Conservation (phyloP, 768 basidiomycete genomes). For the Tephrocybe sp. region DNA sequence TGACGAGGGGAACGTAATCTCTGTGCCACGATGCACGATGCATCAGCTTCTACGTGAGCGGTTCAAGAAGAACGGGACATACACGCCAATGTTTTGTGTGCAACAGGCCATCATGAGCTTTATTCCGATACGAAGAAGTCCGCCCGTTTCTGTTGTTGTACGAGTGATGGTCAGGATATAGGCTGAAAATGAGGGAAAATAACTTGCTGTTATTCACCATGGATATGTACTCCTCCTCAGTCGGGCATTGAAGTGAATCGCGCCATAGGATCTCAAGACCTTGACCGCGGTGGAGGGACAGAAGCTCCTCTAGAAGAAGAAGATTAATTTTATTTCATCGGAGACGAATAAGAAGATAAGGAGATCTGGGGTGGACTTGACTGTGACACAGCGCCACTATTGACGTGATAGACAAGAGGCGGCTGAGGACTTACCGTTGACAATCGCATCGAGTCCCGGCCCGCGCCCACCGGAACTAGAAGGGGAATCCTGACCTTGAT, state of each 20-base stretch:
- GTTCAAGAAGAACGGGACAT: constrained; percentile 19
- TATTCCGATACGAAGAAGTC: constrained; percentile 87
- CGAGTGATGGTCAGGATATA: not conserved
- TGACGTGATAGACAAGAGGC: not conserved
- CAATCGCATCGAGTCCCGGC: constrained; percentile 62
- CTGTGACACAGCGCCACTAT: too few species aligned
- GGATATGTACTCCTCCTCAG: constrained; percentile 89
- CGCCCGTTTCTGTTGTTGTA: constrained; percentile 84
- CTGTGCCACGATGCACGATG: constrained; percentile 35
- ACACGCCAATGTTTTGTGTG: constrained; percentile 62
- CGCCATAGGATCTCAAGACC: constrained; percentile 95
- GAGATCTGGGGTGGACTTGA: too few species aligned
- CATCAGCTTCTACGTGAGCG: not conserved
- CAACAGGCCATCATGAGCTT: constrained; percentile 96
- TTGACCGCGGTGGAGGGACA: constrained; percentile 93
- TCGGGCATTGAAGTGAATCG: constrained; percentile 87
- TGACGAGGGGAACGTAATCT: constrained; percentile 90
- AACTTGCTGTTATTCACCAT: constrained; percentile 95
- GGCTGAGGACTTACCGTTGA: constrained; percentile 56
- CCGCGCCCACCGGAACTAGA: constrained; percentile 18
- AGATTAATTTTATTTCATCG: too few species aligned
- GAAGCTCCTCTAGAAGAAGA: constrained; percentile 51
- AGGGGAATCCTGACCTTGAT: not conserved
- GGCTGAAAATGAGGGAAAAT: not conserved
- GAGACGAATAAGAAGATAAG: too few species aligned